These are phyloP conservation scores for Ceratorhiza oryzae-sativae DNA, from an alignment of 1,284 basidiomycete genomes.

Conservation along the genomic window DNA sequence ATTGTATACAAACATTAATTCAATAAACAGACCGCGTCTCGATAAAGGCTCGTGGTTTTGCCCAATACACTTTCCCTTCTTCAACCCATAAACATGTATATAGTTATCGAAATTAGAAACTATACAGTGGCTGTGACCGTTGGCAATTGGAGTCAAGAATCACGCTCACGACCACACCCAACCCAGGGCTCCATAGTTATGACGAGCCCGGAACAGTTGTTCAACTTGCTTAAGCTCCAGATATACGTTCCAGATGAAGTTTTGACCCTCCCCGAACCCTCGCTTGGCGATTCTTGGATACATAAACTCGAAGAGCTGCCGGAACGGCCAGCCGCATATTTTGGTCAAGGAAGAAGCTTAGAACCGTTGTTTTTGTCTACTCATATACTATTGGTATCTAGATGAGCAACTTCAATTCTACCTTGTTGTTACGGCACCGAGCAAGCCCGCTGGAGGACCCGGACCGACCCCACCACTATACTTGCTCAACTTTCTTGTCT, in stretches of 20 bases:
- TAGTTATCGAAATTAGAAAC: neutral
- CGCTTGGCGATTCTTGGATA: slow-evolving; percentile 63
- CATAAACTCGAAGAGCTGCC: slow-evolving; percentile 51
- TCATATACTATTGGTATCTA: slow-evolving; percentile 45
- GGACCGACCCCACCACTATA: slow-evolving; percentile 27
- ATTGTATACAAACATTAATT: slow-evolving; percentile 8
- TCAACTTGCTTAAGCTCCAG: slow-evolving; percentile 66
- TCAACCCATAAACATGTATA: neutral
- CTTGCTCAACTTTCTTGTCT: slow-evolving; percentile 36
- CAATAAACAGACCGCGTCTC: neutral
- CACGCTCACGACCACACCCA: neutral
- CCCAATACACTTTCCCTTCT: neutral
- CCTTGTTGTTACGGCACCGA: slow-evolving; percentile 1
- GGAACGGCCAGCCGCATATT: slow-evolving; percentile 69
- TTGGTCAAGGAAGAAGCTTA: slow-evolving; percentile 62
- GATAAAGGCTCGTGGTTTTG: neutral
- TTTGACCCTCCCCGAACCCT: slow-evolving; percentile 61
- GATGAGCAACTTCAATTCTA: slow-evolving; percentile 28
- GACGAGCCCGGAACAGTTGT: slow-evolving; percentile 61
- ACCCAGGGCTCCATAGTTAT: neutral
- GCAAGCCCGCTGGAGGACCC: slow-evolving; percentile 30
- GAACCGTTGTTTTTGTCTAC: slow-evolving; percentile 38
- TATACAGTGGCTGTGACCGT: neutral
- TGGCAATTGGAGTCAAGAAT: neutral
- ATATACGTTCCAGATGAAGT: slow-evolving; percentile 71